A percentile compares a stretch with the other conserved stretches of the same genome.
These are phyloP conservation scores for Aureobasidium mangrovei DNA, from an alignment of 2,329 filamentous ascomycete genomes.

Conservation along the genomic window DNA sequence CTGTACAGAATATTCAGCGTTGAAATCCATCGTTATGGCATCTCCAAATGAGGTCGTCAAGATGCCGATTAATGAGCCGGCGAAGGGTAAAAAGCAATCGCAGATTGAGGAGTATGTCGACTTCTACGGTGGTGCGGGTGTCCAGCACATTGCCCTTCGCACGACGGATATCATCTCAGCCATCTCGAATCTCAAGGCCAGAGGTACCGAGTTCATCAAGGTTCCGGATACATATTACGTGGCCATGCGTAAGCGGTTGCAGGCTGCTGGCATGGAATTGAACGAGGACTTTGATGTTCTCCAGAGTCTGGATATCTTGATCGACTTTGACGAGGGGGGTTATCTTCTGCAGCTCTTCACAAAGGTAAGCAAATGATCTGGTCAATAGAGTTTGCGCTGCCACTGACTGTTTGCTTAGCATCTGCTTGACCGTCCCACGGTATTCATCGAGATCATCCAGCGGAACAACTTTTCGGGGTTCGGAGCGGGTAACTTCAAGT, in stretches of 20 bases:
- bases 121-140: constrained; percentile 82
- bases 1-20: constrained; percentile 82
- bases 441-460: constrained; percentile 96
- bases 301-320: constrained; percentile 72
- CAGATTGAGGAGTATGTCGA: constrained; percentile 86
- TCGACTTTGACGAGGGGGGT: constrained; percentile 89
- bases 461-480: constrained; percentile 84
- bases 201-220: constrained; percentile 86
- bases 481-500: constrained; percentile 93
- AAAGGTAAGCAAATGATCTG: constrained; percentile 25
- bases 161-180: constrained; percentile 70
- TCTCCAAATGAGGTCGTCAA: constrained; percentile 79
- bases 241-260: constrained; percentile 63
- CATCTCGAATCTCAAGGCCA: constrained; percentile 69
- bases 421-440: constrained; percentile 86
- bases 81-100: constrained; percentile 76
- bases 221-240: constrained; percentile 84
- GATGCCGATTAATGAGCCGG: constrained; percentile 98
- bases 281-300: constrained; percentile 73
- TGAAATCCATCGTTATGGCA: constrained; percentile 85
- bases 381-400: constrained; percentile 36
- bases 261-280: constrained; percentile 51
- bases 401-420: constrained; percentile 54
- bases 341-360: constrained; percentile 61
- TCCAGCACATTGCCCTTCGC: constrained; percentile 86